phyloP scores from a whole-genome alignment of 2,329 filamentous ascomycete species.

The Aspergillus melleus region DNA sequence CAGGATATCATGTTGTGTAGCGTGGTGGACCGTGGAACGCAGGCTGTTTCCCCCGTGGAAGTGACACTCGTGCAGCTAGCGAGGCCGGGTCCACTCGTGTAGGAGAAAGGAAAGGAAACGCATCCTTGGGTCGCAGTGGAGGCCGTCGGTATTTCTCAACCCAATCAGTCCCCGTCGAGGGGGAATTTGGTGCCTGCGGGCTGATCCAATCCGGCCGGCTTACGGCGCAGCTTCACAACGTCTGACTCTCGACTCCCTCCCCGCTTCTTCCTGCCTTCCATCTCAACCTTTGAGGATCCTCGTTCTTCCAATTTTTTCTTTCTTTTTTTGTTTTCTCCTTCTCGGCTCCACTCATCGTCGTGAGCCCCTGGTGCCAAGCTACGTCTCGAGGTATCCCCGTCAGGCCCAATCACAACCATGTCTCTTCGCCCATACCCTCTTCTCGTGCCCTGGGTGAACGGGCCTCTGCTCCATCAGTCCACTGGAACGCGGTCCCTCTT shows the following conservation, averaged over 20 bases:
- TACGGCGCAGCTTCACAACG: not conserved
- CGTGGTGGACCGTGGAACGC: no score
- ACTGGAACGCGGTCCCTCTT: not conserved
- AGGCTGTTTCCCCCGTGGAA: no score
- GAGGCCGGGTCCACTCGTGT: not conserved
- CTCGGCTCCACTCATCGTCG: slow-evolving; percentile 11
- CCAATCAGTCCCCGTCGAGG: not conserved
- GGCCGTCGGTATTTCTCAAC: not conserved
- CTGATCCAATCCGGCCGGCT: not conserved
- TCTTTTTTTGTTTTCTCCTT: slow-evolving; percentile 5
- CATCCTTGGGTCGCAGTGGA: not conserved
- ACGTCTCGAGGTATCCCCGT: slow-evolving; percentile 13
- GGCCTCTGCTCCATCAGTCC: slow-evolving; percentile 15
- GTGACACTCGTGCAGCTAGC: not conserved
- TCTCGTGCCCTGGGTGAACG: slow-evolving; percentile 15
- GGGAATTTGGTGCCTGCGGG: not conserved
- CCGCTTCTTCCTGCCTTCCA: not conserved
- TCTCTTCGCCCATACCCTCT: not conserved
- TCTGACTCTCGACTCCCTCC: not conserved
- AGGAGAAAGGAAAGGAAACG: not conserved
- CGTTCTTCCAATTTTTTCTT: not conserved
- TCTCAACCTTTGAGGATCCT: slow-evolving; percentile 4
- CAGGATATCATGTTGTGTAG: not conserved
- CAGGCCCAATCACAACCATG: slow-evolving; percentile 17
- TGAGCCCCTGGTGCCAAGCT: slow-evolving; percentile 17